Percentiles rank a stretch among this genome's conserved stretches.
Conservation (phyloP, 495 filamentous ascomycete genomes). For the Trichoderma erinaceum region DNA sequence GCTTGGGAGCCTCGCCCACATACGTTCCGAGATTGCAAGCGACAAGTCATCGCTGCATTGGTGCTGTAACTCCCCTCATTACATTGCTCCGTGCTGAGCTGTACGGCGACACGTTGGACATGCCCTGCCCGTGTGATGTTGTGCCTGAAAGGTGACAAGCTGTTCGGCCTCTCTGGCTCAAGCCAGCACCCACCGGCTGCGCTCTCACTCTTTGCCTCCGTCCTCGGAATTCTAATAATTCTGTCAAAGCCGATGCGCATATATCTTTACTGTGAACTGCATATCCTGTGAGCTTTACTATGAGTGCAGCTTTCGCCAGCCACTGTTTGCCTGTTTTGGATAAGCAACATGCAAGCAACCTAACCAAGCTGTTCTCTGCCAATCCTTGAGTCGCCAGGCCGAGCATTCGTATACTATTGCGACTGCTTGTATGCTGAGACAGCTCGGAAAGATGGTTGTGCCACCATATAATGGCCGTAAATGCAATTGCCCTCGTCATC, state of each 20-base stretch:
- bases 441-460: conserved; percentile 1
- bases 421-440: not conserved
- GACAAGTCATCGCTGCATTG: conserved; percentile 13
- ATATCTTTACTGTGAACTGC: not conserved
- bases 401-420: not conserved
- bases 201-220: not conserved
- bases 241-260: not conserved
- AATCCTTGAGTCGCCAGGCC: conserved; percentile 8
- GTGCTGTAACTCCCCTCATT: not conserved
- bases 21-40: not conserved
- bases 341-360: conserved; percentile 12
- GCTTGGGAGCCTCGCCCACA: not conserved
- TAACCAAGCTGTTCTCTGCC: not conserved
- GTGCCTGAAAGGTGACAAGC: not conserved
- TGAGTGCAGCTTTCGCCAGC: not conserved
- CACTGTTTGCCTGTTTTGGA: not conserved
- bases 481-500: conserved; percentile 7
- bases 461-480: not conserved
- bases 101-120: conserved; percentile 8
- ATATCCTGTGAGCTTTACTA: not conserved
- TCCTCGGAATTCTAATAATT: not conserved
- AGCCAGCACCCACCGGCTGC: not conserved
- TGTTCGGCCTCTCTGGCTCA: not conserved
- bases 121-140: conserved; percentile 1
- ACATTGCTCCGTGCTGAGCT: conserved; percentile 7